phyloP scores from a whole-genome alignment of 2,329 filamentous ascomycete genomes.

The Calonectria crousiana region DNA sequence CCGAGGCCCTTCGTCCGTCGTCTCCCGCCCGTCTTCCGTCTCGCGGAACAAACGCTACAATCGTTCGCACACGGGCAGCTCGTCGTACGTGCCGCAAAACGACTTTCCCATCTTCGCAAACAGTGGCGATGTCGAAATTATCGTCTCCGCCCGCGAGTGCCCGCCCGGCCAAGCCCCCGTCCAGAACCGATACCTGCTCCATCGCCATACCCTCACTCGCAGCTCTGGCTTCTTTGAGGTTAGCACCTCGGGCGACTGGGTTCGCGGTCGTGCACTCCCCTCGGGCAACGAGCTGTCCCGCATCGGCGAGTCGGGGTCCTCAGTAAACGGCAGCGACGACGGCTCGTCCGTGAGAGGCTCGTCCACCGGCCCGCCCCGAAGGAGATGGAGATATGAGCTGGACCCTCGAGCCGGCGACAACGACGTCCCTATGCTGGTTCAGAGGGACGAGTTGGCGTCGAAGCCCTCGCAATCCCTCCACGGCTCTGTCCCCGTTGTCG shows the following conservation, averaged over 20 bases:
- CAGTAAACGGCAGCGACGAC: constrained; percentile 38
- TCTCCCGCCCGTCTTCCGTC: constrained; percentile 71
- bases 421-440: constrained; percentile 89
- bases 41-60: constrained; percentile 78
- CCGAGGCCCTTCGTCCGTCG: constrained; percentile 68
- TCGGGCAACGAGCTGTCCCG: constrained; percentile 63
- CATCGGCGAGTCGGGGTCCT: constrained; percentile 58
- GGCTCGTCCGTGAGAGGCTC: constrained; percentile 32
- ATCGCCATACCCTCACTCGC: constrained; percentile 87
- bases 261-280: constrained; percentile 47
- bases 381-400: constrained; percentile 88
- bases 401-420: constrained; percentile 79
- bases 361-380: constrained; percentile 47
- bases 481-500: constrained; percentile 40
- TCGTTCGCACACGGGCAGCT: constrained; percentile 83
- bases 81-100: constrained; percentile 79
- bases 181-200: constrained; percentile 88
- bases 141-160: constrained; percentile 71
- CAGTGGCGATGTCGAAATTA: constrained; percentile 92
- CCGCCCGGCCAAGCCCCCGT: constrained; percentile 35
- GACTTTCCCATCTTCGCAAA: constrained; percentile 93
- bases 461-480: constrained; percentile 47
- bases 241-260: constrained; percentile 84
- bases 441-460: constrained; percentile 69
- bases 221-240: constrained; percentile 96